Conservation (phyloP, 2,329 filamentous ascomycete species). For the Keithomyces neogunnii region DNA sequence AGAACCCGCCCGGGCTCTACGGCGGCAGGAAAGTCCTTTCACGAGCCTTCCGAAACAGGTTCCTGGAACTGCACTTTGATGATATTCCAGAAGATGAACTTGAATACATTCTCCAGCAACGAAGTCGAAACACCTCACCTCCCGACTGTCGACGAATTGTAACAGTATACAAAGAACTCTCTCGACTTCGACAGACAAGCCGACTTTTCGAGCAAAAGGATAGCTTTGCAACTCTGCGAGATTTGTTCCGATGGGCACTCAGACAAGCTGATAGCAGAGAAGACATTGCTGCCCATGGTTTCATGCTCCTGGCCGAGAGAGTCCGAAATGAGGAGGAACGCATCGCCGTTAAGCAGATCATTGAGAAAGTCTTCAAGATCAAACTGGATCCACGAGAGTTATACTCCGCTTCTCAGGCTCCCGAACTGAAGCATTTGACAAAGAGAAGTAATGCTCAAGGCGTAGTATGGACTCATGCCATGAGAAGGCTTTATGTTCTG, state of each 20-base stretch:
- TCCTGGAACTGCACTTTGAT: slow-evolving; percentile 94
- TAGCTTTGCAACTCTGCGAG: slow-evolving; percentile 90
- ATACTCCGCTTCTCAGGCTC: slow-evolving; percentile 55
- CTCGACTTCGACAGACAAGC: slow-evolving; percentile 78
- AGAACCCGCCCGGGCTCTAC: slow-evolving; percentile 93
- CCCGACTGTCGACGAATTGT: slow-evolving; percentile 91
- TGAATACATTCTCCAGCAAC: slow-evolving; percentile 80
- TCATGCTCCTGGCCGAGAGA: slow-evolving; percentile 91
- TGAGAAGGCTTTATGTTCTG: slow-evolving; percentile 83
- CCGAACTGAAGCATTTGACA: slow-evolving; percentile 44
- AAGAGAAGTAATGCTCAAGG: slow-evolving; percentile 44
- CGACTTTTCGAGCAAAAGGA: slow-evolving; percentile 94
- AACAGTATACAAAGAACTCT: slow-evolving; percentile 86
- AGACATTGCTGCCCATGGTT: slow-evolving; percentile 84
- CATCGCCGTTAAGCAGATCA: slow-evolving; percentile 72
- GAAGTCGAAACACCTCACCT: slow-evolving; percentile 78
- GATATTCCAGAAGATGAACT: slow-evolving; percentile 95
- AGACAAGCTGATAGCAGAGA: slow-evolving; percentile 78
- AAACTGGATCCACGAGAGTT: slow-evolving; percentile 65
- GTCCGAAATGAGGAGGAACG: slow-evolving; percentile 89
- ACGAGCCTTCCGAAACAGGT: slow-evolving; percentile 90
- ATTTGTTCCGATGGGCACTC: slow-evolving; percentile 91
- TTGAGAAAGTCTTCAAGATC: slow-evolving; percentile 86
- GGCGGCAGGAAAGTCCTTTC: slow-evolving; percentile 91
- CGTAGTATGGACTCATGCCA: slow-evolving; percentile 91